Percentiles rank a stretch among this genome's conserved stretches.
Evolutionary conservation across 192 early-diverging fungal species (phyloP).

Genomic region (Coemansia sp.): DNA sequence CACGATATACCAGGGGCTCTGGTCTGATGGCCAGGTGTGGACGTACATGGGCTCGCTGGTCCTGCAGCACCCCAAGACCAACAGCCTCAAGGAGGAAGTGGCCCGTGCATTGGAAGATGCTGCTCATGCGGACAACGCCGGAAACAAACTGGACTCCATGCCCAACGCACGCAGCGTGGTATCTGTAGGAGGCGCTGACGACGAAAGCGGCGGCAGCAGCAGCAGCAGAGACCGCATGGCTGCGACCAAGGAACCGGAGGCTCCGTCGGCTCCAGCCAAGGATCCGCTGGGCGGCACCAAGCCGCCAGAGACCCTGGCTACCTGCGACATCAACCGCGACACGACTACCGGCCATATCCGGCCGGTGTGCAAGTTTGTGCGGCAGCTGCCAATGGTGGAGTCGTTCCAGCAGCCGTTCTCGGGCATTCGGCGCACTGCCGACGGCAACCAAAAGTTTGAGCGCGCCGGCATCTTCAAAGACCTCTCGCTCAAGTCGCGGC

Average conservation of each 20-base stretch:
- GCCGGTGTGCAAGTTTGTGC: constrained; percentile 44
- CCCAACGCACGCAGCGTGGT: not conserved
- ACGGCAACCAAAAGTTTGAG: constrained; percentile 32
- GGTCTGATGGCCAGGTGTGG: constrained; percentile 51
- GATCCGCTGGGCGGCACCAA: constrained; percentile 29
- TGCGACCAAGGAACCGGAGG: not conserved
- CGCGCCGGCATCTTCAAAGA: constrained; percentile 42
- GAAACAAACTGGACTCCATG: not conserved
- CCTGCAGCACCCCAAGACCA: constrained; percentile 41
- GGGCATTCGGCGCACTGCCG: constrained; percentile 29
- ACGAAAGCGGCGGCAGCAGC: no score
- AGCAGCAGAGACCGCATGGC: constrained; percentile 1
- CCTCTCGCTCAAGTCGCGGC: constrained; percentile 26
- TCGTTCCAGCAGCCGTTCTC: constrained; percentile 41
- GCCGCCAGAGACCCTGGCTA: constrained; percentile 44
- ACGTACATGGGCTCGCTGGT: constrained; percentile 50
- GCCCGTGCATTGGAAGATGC: constrained; percentile 38
- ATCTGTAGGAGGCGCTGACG: not conserved
- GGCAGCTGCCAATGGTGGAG: constrained; percentile 43
- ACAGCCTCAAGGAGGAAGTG: constrained; percentile 45
- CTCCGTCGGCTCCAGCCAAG: constrained; percentile 4
- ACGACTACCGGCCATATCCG: constrained; percentile 21
- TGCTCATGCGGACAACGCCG: not conserved
- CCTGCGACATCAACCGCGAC: constrained; percentile 44
- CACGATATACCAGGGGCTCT: constrained; percentile 52